Base-by-base conservation (phyloP, 345 rosid species). In the Linum trigynum region DNA sequence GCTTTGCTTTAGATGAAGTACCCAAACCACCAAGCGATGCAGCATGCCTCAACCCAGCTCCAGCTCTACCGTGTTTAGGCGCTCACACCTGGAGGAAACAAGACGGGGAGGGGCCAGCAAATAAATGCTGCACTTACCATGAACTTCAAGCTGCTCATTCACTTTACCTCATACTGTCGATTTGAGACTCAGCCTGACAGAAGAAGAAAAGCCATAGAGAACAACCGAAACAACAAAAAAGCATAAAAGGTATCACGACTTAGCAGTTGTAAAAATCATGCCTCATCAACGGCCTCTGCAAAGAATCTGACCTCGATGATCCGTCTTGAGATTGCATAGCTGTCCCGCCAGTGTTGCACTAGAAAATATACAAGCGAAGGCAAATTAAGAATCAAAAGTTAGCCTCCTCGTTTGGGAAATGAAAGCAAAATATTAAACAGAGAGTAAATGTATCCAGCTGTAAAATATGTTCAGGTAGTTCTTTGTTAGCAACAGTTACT, bases 241-340 rank as follows among this genome's bases (percentile, higher is more conserved):
- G 79, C 53, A 41, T 74, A 69, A 73, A 76, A 79, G 76, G 77
- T 59, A 65, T 67, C 76, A 72, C 65, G 43, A 69, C 74, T 71
- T 62, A 23, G 75, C 64, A 71, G 40, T 50, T 61, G 57, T 61
- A 65, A 74, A 78, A 74, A 63, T 73, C 85, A 78, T 80, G 88
- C 89, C 91, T 84, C 72, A 69, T 80, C 69, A 73, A 67, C 71
- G 84, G 81, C 78, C 71, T 82, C 74, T 74, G 87, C 81, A 23
- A 23, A 23, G 32, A 23, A 23, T 23, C 32, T 23, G 32, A 86
- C 88, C 87, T 81, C 74, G 73, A 23, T 23, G 32, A 83, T 76
- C 81, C 84, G 65, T 79, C 89, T 74, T 75, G 73, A 35, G 80
- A 55, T 36, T 70, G 76, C 68, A 76, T 82, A 62, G 69, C 71